These are phyloP conservation scores for Scheffersomyces quercinus DNA, from an alignment of 1,139 yeast species.

Conservation along the genomic window DNA sequence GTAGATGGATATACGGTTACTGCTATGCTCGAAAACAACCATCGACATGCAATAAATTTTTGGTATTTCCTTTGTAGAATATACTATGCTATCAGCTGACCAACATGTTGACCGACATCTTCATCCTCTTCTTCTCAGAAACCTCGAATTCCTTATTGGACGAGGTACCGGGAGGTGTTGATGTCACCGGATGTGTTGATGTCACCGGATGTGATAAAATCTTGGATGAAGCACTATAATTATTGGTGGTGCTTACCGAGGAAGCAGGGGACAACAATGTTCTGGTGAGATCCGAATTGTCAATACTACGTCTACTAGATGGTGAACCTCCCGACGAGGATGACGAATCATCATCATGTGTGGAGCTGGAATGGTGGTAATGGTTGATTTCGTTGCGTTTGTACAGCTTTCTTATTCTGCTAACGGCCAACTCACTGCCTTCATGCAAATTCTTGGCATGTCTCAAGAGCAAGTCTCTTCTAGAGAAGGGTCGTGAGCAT, in stretches of 20 bases:
- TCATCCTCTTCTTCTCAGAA: slow-evolving; percentile 36
- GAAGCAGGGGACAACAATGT: not conserved
- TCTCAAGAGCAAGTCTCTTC: slow-evolving; percentile 30
- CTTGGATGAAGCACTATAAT: slow-evolving; percentile 1
- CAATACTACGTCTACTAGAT: slow-evolving; percentile 9
- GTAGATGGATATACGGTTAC: no score
- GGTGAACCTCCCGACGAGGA: slow-evolving; percentile 3
- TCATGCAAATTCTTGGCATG: slow-evolving; percentile 35
- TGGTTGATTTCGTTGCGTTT: slow-evolving; percentile 18
- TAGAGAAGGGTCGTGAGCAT: slow-evolving; percentile 30
- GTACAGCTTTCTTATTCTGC: slow-evolving; percentile 43
- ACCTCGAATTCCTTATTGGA: slow-evolving; percentile 20
- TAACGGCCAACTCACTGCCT: slow-evolving; percentile 42
- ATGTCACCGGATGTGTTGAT: slow-evolving; percentile 1
- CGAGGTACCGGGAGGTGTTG: not conserved
- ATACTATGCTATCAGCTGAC: slow-evolving; percentile 27
- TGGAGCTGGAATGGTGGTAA: slow-evolving; percentile 4
- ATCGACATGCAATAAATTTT: no score
- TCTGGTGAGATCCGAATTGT: slow-evolving; percentile 7
- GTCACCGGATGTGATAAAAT: slow-evolving; percentile 1
- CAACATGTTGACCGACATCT: slow-evolving; percentile 49
- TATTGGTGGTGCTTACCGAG: not conserved
- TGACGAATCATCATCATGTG: slow-evolving; percentile 10
- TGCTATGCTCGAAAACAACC: no score
- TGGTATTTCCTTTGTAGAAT: no score